Evolutionary conservation across 306 rosid genomes (phyloP), one percentile per base, ranked within the genome.

Genomic region (Abrus precatorius): DNA sequence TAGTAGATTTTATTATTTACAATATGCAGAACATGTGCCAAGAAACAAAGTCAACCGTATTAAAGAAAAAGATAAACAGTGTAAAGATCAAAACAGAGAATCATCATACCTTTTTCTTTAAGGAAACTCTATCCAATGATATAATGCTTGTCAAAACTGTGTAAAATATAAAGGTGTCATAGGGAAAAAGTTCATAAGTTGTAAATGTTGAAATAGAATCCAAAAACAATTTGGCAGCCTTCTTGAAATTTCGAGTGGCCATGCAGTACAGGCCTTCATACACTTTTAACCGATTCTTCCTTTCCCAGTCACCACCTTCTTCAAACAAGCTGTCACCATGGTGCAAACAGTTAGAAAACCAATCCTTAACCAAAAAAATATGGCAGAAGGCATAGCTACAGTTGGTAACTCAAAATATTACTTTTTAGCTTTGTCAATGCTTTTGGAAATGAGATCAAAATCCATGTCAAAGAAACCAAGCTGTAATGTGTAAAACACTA

Each of bases 281-380:
- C 56, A 95, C 98, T 91, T 95, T 93, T 85, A 95, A 72, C 7
- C 99, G 85, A 57, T 95, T 95, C 91, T 95, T 95, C 87, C 99
- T 89, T 85, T 95, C 99, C 99, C 99, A 95, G 79, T 95, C 99
- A 72, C 99, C 99, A 49, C 99, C 99, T 87, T 95, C 98, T 88
- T 95, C 99, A 87, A 95, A 95, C 92, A 95, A 93, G 84, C 98
- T 95, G 88, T 40, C 67, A 79, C 14, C 78, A 82, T 14, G 27
- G 7, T 55, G 67, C 56, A 87, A 81, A 74, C 11, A 75, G 81
- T 93, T 44, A 76, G 45, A 80, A 71, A 76, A 45, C 69, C 76
- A 55, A 53, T 50, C 43, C 10, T 45, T n/a, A 68, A 28, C 59
- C 13, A 50, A 76, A 74, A 36, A 70, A 70, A 33, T 74, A 29